A percentile compares a stretch with the other conserved stretches of the same genome.
Evolutionary conservation across 352 stramenopile genomes (phyloP).

Genomic region (Pythium oligandrum): DNA sequence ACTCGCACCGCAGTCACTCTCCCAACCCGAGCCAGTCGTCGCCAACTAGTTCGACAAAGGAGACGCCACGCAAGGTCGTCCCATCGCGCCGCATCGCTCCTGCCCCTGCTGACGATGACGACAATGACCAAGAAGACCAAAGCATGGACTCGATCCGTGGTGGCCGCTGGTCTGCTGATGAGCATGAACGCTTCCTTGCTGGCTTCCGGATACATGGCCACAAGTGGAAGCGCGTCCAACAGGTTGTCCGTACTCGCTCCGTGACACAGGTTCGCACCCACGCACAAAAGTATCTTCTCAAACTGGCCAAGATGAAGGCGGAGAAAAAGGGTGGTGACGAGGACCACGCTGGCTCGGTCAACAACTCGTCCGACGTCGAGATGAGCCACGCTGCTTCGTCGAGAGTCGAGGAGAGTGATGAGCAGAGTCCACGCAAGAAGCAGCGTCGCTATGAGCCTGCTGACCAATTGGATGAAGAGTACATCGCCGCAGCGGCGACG

Average conservation of each 20-base stretch:
- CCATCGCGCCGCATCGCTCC: slow-evolving; percentile 44
- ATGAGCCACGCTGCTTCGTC: slow-evolving; percentile 2
- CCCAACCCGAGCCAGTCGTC: neutral
- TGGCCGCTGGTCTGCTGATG: slow-evolving; percentile 78
- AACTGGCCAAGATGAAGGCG: slow-evolving; percentile 85
- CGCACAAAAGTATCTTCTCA: slow-evolving; percentile 86
- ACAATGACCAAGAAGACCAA: slow-evolving; percentile 50
- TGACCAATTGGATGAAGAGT: slow-evolving; percentile 67
- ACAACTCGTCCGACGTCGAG: slow-evolving; percentile 17
- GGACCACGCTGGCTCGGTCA: slow-evolving; percentile 1
- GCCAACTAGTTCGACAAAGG: slow-evolving; percentile 4
- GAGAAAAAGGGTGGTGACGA: slow-evolving; percentile 50
- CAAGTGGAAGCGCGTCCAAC: slow-evolving; percentile 89
- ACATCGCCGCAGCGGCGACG: slow-evolving; percentile 72
- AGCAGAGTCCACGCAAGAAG: slow-evolving; percentile 46
- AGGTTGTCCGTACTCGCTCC: slow-evolving; percentile 82
- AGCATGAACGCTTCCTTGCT: slow-evolving; percentile 83
- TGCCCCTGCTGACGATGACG: slow-evolving; percentile 63
- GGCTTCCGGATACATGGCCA: slow-evolving; percentile 85
- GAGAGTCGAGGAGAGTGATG: slow-evolving; percentile 17
- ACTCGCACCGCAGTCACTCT: neutral
- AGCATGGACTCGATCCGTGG: slow-evolving; percentile 54
- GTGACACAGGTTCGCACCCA: slow-evolving; percentile 87
- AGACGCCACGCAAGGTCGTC: slow-evolving; percentile 22
- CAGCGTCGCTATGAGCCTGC: slow-evolving; percentile 33